phyloP scores from a whole-genome alignment of 306 rosid genomes.

The Prunus mume region DNA sequence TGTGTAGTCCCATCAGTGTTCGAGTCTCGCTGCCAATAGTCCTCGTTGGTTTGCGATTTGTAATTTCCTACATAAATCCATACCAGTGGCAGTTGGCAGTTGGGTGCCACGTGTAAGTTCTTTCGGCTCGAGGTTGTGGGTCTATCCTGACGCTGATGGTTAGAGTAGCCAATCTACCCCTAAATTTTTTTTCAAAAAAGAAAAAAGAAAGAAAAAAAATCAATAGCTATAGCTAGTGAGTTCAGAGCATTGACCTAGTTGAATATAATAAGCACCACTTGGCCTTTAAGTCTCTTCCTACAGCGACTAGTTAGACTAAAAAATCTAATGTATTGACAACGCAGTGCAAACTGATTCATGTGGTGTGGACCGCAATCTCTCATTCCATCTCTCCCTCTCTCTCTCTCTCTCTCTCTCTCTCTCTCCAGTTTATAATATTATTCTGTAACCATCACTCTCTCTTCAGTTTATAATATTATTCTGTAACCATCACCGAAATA shows the following conservation, averaged over 20 bases:
- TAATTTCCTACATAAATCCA: no score
- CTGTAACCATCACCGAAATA: no score
- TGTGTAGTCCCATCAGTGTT: no score
- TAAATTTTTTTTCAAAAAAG: no score
- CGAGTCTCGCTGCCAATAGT: no score
- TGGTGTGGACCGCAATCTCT: background rate
- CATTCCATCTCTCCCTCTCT: background rate
- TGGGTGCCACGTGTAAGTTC: no score
- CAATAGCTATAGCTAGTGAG: background rate
- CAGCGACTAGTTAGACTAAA: background rate
- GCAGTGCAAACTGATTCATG: background rate
- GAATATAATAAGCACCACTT: slow-evolving; percentile 1
- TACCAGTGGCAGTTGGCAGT: fast-evolving
- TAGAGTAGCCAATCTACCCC: no score
- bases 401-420: background rate
- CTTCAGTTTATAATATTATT: background rate
- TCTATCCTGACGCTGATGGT: fast-evolving
- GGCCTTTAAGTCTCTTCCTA: slow-evolving; percentile 3
- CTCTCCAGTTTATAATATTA: background rate
- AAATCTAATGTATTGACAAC: background rate
- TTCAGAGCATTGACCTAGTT: slow-evolving; percentile 2
- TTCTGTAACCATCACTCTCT: no score
- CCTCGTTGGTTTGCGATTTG: no score
- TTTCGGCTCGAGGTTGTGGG: no score
- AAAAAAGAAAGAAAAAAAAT: background rate